These are phyloP conservation scores for Phalaenopsis aphrodite DNA, from an alignment of 106 monocot species.

Conservation along the genomic window DNA sequence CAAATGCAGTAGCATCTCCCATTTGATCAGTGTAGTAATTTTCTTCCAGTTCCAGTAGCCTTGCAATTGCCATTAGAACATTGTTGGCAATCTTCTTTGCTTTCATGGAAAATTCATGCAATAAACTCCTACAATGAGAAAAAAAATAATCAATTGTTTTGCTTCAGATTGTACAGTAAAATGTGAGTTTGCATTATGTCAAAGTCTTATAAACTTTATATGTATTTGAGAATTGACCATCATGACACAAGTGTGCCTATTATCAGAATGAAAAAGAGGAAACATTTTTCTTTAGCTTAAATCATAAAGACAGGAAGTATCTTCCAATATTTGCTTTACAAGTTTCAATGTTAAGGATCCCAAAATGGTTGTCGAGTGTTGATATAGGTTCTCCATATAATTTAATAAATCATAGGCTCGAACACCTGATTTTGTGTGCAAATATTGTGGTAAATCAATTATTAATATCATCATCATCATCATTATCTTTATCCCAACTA, in stretches of 20 bases:
- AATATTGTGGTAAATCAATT: no score
- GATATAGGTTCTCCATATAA: not conserved
- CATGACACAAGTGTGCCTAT: not conserved
- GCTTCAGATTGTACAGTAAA: not conserved
- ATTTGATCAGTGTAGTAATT: constrained; percentile 31
- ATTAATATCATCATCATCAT: no score
- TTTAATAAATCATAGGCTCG: not conserved
- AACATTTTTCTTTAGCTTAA: not conserved
- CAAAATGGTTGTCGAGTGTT: not conserved
- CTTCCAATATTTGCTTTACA: not conserved
- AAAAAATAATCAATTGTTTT: not conserved
- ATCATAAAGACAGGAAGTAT: no score
- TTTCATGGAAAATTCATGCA: constrained; percentile 27
- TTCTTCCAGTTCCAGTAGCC: constrained; percentile 28
- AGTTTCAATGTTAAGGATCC: not conserved
- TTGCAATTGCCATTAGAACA: constrained; percentile 25
- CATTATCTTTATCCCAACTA: no score
- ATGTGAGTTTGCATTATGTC: not conserved
- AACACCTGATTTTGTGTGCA: not conserved
- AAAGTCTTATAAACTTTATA: not conserved
- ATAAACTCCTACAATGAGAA: constrained; percentile 24
- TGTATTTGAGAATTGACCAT: not conserved
- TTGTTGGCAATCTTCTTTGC: constrained; percentile 18
- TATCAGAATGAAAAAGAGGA: not conserved
- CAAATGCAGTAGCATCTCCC: constrained; percentile 19